Evolutionary conservation across 345 rosid species (phyloP), one percentile per base, ranked within the genome.

Genomic region (Acer saccharum): DNA sequence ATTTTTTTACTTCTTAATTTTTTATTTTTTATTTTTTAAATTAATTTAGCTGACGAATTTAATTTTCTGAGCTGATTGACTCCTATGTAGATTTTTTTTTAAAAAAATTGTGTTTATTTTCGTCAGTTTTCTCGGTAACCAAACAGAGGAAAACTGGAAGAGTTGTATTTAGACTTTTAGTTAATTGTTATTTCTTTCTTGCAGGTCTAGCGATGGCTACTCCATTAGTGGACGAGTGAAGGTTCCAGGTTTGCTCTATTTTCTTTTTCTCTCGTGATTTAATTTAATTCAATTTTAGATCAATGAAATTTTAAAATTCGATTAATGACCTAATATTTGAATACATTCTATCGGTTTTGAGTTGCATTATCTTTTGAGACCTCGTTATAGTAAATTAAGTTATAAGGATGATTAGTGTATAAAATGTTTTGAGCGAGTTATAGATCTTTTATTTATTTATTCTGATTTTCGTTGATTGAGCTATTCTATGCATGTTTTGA

Each of bases 141-240:
- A 7, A 35, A 72, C 32, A 2, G 66, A 20, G 74, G 46, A 54
- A 14, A 10, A 58, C 2, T 57, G 66, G 27, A 12, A 21, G 4
- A 55, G 4, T 39, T 4, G 20, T 46, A 60, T 60, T 18, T 54
- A 39, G 61, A 4, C 46, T 8, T 58, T 55, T 18, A 32, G 10
- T 64, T 18, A 18, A 39, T n/a, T 62, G n/a, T 43, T 43, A 35
- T 10, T 29, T 57, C n/a, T 62, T 70, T 73, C 65, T 77, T 75
- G 60, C 86, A 92, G 99, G 86, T 84, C 90, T 66, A 87, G 76
- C 14, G 96, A 94, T 78, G 93, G 95, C 48, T 84, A 81, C 87
- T 75, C 88, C 13, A 90, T 96, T 68, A 92, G 85, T 23, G 99
- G 99, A 73, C 90, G 97, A 73, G 96, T 94, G 39, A 91, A 83